Evolutionary conservation across 2,329 filamentous ascomycete genomes (phyloP), one percentile per base, ranked within the genome.

Genomic region (Pseudogymnoascus sp.): DNA sequence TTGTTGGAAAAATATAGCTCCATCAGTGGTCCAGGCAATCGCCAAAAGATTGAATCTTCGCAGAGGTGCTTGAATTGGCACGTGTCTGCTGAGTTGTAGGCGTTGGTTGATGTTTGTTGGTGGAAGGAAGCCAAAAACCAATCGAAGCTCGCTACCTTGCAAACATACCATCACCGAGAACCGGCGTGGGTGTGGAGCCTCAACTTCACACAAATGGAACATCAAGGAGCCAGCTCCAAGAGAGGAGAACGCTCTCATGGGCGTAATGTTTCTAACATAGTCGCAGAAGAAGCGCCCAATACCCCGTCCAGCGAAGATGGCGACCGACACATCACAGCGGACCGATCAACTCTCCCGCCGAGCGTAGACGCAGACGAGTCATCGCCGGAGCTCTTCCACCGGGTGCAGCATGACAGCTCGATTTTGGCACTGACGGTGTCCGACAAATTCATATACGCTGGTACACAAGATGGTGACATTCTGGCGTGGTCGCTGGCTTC

Each of bases 401-500:
- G 85, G 66, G 82, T 95, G 64, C 81, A 86, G 70, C 89, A 93
- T 71, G 82, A 86, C 69, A 89, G 85, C 73, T 91, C 88, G 2
- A 89, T 95, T 57, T 84, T 99, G 58, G 85, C 91, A 7, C 81
- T 99, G 61, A 90, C 87, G 3, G 84, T 96, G 22, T 91, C 90
- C 62, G 81, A 90, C 59, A 81, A 88, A 57, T 87, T 86, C 70
- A 88, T 99, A 60, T 99, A 91, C 73, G 92, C 93, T 16, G 94
- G 94, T 39, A 92, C 94, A 1, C 91, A 97, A 72, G 89, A 91
- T 65, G 94, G 94, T 64, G 91, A 97, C 76, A 96, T 99, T 64
- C 80, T 95, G 50, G 87, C 92, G 47, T 99, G 91, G 89, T 91
- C 89, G 3, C 81, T 99, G 47, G 86, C 88, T 66, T 96, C 90